A percentile compares a stretch with the other conserved stretches of the same genome.
These are phyloP conservation scores for Neurospora sp. DNA, from an alignment of 495 filamentous ascomycete genomes.

Conservation along the genomic window DNA sequence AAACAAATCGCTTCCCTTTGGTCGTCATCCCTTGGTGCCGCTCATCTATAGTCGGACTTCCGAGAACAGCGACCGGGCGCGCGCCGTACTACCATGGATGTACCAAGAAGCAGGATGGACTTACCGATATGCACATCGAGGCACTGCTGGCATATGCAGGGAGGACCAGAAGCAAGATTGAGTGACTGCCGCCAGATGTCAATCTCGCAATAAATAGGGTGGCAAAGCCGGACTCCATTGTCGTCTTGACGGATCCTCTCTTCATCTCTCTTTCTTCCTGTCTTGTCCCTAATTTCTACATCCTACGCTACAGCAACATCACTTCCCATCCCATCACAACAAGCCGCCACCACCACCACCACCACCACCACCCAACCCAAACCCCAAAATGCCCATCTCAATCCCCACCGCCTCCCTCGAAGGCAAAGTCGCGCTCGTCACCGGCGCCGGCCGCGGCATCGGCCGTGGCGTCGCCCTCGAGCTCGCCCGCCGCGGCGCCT, in stretches of 20 bases:
- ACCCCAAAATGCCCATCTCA: constrained; percentile 20
- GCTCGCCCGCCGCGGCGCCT: constrained; percentile 60
- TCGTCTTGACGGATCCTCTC: not conserved
- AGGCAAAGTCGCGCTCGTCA: constrained; percentile 65
- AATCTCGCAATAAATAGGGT: not conserved
- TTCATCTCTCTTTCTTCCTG: not conserved
- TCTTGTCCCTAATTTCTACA: not conserved
- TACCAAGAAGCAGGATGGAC: not conserved
- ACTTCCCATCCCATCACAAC: not conserved
- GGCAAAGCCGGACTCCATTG: not conserved
- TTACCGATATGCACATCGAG: not conserved
- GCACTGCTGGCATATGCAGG: not conserved
- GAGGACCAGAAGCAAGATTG: not conserved
- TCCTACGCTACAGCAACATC: not conserved
- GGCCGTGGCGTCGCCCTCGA: constrained; percentile 67
- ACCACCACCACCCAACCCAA: not conserved
- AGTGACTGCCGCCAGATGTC: not conserved
- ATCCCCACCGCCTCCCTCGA: constrained; percentile 35
- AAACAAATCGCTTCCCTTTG: not conserved
- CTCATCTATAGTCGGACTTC: not conserved
- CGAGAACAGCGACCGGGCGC: not conserved
- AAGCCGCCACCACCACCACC: not conserved
- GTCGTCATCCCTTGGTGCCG: not conserved
- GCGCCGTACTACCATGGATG: not conserved
- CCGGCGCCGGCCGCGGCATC: constrained; percentile 63